These are phyloP conservation scores for Cercospora janseana DNA, from an alignment of 2,329 filamentous ascomycete species.

Conservation along the genomic window DNA sequence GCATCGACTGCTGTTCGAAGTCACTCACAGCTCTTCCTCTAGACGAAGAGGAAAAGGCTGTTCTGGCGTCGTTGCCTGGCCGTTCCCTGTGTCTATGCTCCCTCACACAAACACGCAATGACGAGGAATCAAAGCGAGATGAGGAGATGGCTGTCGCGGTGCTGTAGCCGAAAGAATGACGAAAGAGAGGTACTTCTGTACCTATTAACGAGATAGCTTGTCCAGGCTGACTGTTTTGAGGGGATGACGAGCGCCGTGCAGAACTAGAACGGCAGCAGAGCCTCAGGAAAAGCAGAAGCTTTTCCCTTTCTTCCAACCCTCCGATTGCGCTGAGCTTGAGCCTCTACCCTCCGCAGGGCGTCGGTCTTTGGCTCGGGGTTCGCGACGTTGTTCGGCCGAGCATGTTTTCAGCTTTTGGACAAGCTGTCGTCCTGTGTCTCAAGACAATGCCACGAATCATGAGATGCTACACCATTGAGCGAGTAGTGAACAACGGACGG, in stretches of 20 bases:
- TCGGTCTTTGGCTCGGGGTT: neutral
- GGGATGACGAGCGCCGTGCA: constrained; percentile 4
- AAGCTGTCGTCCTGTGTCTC: too few relatives aligned
- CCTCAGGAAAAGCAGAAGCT: constrained; percentile 2
- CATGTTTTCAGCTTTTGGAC: too few relatives aligned
- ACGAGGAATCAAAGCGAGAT: too few relatives aligned
- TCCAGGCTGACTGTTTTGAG: neutral
- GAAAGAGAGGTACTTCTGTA: neutral
- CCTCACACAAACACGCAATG: too few relatives aligned
- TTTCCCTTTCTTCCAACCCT: neutral
- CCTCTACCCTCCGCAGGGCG: neutral
- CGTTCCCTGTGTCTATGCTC: neutral
- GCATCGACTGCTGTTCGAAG: constrained; percentile 10
- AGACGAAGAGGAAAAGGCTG: constrained; percentile 7
- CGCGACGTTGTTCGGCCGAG: neutral
- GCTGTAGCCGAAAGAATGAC: constrained; percentile 4
- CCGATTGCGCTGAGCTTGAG: neutral
- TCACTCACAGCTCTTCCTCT: constrained; percentile 6
- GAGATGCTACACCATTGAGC: too few relatives aligned
- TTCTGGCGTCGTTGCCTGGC: neutral
- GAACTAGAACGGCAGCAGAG: neutral
- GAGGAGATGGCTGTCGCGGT: neutral
- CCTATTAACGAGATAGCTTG: too few relatives aligned
- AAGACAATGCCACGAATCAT: too few relatives aligned
- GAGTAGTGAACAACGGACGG: too few relatives aligned